A percentile compares a stretch with the other conserved stretches of the same genome.
These are phyloP conservation scores for Eucalyptus tenuipes DNA, from an alignment of 345 rosid genomes.

Conservation along the genomic window DNA sequence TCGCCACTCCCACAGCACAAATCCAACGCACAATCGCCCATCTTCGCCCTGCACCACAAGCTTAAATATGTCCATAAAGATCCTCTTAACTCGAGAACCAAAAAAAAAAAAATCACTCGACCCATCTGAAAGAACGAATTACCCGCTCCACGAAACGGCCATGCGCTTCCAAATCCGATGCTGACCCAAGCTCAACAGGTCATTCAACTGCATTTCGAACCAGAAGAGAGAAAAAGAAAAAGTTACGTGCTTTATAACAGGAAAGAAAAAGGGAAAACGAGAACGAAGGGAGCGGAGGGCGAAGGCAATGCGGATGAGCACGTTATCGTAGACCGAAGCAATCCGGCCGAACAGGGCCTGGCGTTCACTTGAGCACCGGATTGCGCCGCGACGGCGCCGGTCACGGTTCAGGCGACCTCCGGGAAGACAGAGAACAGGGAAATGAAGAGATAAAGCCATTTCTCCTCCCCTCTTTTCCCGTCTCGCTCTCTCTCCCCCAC, in stretches of 20 bases:
- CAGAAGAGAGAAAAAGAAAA: neutral
- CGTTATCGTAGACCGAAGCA: constrained; percentile 75
- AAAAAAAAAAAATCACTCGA: neutral
- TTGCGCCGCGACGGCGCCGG: neutral
- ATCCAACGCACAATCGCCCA: constrained; percentile 61
- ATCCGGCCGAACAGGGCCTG: constrained; percentile 63
- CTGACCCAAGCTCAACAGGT: constrained; percentile 72
- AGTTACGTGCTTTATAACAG: neutral
- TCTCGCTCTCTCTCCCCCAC: neutral
- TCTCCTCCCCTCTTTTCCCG: neutral
- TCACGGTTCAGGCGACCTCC: neutral
- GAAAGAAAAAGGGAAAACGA: neutral
- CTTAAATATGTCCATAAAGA: neutral
- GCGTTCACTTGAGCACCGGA: constrained; percentile 40
- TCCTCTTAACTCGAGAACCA: neutral
- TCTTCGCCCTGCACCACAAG: constrained; percentile 37
- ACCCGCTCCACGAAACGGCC: constrained; percentile 72
- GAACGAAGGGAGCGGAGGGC: neutral
- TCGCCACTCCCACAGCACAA: constrained; percentile 96
- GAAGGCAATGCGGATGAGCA: neutral
- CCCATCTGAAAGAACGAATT: neutral
- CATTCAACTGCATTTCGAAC: constrained; percentile 41
- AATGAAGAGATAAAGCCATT: neutral
- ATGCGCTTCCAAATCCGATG: constrained; percentile 88
- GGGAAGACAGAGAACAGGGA: neutral